phyloP scores from a whole-genome alignment of 352 stramenopile genomes.

The Peronospora farinosa region DNA sequence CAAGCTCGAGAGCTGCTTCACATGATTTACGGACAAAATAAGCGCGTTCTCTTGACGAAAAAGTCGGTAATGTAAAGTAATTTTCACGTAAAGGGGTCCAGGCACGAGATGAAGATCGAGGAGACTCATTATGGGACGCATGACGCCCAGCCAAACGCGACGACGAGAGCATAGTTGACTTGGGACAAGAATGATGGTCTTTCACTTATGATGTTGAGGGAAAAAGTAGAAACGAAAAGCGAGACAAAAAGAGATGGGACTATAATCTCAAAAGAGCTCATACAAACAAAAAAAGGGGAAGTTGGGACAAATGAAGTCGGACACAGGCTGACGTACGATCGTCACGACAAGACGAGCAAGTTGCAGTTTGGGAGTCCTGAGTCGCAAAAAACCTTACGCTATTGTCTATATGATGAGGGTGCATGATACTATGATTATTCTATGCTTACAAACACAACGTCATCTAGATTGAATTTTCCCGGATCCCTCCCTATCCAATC shows the following conservation, averaged over 20 bases:
- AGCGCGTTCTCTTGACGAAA: slow-evolving; percentile 55
- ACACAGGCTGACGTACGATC: too few relatives aligned
- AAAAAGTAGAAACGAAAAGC: background rate
- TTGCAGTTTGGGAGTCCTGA: too few relatives aligned
- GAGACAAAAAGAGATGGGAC: background rate
- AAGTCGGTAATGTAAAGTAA: slow-evolving; percentile 63
- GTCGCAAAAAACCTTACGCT: too few relatives aligned
- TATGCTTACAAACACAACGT: too few relatives aligned
- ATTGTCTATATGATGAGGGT: too few relatives aligned
- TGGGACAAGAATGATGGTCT: background rate
- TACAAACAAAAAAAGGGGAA: too few relatives aligned
- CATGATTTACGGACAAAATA: slow-evolving; percentile 81
- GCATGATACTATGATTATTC: too few relatives aligned
- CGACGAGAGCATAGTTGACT: background rate
- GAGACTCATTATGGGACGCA: background rate
- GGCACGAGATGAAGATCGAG: slow-evolving; percentile 7
- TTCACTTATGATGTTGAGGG: background rate
- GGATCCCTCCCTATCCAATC: too few relatives aligned
- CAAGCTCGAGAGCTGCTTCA: slow-evolving; percentile 70
- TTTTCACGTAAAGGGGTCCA: slow-evolving; percentile 74
- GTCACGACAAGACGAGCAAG: too few relatives aligned
- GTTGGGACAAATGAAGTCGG: too few relatives aligned
- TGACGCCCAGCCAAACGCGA: background rate
- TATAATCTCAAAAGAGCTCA: too few relatives aligned
- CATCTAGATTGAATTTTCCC: too few relatives aligned